Evolutionary conservation across 164 flowering plant genomes (phyloP), one percentile per base, ranked within the genome.

Genomic region (Vitis rotundifolia): DNA sequence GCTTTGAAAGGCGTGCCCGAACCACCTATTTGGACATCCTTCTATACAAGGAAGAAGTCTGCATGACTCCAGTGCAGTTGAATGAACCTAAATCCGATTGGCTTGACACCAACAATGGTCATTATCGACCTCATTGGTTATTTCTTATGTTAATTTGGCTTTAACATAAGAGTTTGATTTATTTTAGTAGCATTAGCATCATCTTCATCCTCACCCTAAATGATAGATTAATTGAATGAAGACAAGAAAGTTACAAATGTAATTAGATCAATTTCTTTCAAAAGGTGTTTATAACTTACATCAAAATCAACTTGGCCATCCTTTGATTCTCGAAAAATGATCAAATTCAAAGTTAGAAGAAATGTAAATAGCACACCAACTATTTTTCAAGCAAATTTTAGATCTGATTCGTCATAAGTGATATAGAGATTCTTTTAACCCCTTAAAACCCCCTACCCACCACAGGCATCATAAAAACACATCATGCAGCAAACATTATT

Each of bases 231-330:
- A 22, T 51, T 22, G 3, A 14, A 53, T 28, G 9, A 64, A 57
- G 14, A 29, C 16, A 29, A 64, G 22, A 68, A 8, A 31, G 3
- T 48, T 6, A 31, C 7, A 31, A 31, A 31, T 31, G 60, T 3
- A 28, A 9, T n/a, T 12, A 10, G 10, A 11, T 3, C 14, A 18
- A 8, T 48, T 8, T 26, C 5, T 15, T 60, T 1, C 11, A 19
- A 19, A 19, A 19, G n/a, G 60, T 3, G 3, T 59, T 11, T 11
- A 61, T 2, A 16, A 26, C 86, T 89, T 87, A 91, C 98, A 83
- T 91, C 97, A 37, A 97, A 88, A 56, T 89, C 96, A 61, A 51
- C 84, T n/a, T 89, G 88, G 9, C 79, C 89, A 49, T 79, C 85
- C 88, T 93, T 91, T 8, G 86, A 31, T 75, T 93, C 97, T 93